Percentiles rank a stretch among this genome's conserved stretches.
phyloP scores from a whole-genome alignment of 495 filamentous ascomycete genomes.

The Penicillium diatomitis region DNA sequence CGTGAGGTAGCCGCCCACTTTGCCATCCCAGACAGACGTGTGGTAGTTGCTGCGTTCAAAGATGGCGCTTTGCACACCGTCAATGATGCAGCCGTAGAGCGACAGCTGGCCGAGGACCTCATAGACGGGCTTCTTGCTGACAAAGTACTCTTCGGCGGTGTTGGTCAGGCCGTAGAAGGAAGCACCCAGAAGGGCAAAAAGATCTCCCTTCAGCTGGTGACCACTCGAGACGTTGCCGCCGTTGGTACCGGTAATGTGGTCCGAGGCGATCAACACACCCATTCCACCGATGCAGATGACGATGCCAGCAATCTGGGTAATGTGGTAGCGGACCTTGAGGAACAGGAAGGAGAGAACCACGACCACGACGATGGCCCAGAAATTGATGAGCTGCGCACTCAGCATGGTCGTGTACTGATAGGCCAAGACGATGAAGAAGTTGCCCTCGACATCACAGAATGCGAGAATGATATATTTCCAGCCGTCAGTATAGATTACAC shows the following conservation, averaged over 20 bases:
- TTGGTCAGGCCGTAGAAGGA: conserved; percentile 89
- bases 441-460: conserved; percentile 91
- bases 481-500: conserved; percentile 56
- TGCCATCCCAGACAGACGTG: conserved; percentile 52
- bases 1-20: conserved; percentile 69
- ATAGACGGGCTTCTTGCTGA: conserved; percentile 76
- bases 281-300: conserved; percentile 87
- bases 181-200: conserved; percentile 82
- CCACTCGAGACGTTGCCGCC: conserved; percentile 46
- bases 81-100: conserved; percentile 84
- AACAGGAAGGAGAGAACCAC: conserved; percentile 75
- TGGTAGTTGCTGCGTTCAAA: conserved; percentile 73
- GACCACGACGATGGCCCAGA: conserved; percentile 95
- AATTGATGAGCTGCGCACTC: conserved; percentile 91
- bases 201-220: conserved; percentile 79
- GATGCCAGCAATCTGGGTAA: conserved; percentile 76
- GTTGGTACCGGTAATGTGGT: conserved; percentile 67
- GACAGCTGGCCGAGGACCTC: conserved; percentile 89
- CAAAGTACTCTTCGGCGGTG: conserved; percentile 86
- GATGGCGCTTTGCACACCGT: conserved; percentile 79
- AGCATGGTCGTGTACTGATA: conserved; percentile 88
- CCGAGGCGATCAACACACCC: conserved; percentile 77
- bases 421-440: conserved; percentile 93
- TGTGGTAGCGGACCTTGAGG: conserved; percentile 79
- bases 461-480: conserved; percentile 93